Evolutionary conservation across 495 filamentous ascomycete genomes (phyloP).

Genomic region (Aspergillus coremiiformis): DNA sequence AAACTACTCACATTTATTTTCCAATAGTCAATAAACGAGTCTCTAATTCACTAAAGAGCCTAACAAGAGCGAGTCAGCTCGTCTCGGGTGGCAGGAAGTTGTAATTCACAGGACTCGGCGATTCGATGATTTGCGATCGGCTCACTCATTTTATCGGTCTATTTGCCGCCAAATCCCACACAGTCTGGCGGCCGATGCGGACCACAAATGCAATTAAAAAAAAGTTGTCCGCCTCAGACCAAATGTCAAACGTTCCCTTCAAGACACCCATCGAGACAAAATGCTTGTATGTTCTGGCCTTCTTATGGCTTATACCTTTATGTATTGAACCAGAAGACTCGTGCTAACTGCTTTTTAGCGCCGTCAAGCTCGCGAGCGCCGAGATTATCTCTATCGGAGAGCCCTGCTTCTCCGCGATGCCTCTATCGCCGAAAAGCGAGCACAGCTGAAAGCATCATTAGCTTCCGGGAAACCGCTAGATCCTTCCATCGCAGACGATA

Average conservation of each 20-base stretch:
- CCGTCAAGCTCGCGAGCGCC: constrained; percentile 73
- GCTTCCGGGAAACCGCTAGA: constrained; percentile 82
- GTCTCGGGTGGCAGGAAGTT: constrained; percentile 10
- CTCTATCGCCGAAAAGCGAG: constrained; percentile 83
- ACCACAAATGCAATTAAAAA: constrained; percentile 37
- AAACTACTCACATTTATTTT: background rate
- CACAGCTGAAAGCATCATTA: constrained; percentile 76
- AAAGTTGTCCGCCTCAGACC: constrained; percentile 32
- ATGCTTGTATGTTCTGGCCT: constrained; percentile 37
- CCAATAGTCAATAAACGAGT: background rate
- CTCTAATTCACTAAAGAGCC: constrained; percentile 7
- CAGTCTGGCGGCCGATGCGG: constrained; percentile 24
- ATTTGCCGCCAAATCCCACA: constrained; percentile 27
- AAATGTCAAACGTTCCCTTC: constrained; percentile 4
- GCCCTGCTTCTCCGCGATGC: constrained; percentile 79
- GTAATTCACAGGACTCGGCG: constrained; percentile 7
- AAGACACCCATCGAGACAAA: constrained; percentile 11
- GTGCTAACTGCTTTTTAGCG: constrained; percentile 32
- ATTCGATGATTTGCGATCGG: constrained; percentile 19
- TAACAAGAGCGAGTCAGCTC: constrained; percentile 5
- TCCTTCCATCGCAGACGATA: constrained; percentile 82
- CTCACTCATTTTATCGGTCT: constrained; percentile 17
- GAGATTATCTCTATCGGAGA: constrained; percentile 89
- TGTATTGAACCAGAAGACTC: background rate
- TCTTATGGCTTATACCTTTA: background rate